These are phyloP conservation scores for Sugiyamaella pinicola DNA, from an alignment of 1,139 yeast genomes.

Conservation along the genomic window DNA sequence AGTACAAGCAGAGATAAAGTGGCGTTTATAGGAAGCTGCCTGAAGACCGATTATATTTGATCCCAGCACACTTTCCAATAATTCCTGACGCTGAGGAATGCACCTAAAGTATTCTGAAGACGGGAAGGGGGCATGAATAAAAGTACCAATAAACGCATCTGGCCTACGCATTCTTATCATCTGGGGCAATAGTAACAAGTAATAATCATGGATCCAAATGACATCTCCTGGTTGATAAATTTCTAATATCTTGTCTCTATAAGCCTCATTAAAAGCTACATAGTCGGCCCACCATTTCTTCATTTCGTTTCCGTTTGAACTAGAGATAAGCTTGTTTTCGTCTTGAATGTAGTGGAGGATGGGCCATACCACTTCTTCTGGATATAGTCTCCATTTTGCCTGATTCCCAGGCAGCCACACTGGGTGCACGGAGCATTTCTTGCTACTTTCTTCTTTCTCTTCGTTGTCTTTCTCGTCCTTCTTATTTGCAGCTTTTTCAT, in stretches of 20 bases:
- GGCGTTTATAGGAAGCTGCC: conserved; percentile 81
- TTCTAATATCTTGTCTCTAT: conserved; percentile 71
- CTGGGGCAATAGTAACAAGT: conserved; percentile 81
- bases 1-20: conserved; percentile 86
- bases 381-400: conserved; percentile 79
- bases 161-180: conserved; percentile 80
- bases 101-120: conserved; percentile 94
- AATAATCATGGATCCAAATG: conserved; percentile 95
- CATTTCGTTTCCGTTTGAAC: conserved; percentile 49
- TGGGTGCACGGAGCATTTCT: conserved; percentile 53
- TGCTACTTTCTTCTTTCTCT: background rate
- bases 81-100: conserved; percentile 74
- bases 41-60: conserved; percentile 87
- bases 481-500: conserved; percentile 35
- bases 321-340: conserved; percentile 48
- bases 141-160: conserved; percentile 78
- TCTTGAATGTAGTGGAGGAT: conserved; percentile 89
- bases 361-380: conserved; percentile 93
- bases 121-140: conserved; percentile 81
- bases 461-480: conserved; percentile 53
- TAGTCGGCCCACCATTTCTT: conserved; percentile 88
- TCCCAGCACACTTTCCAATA: conserved; percentile 89
- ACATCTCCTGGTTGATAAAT: conserved; percentile 88
- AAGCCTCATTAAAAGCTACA: conserved; percentile 86
- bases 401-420: conserved; percentile 61